Evolutionary conservation across 1,284 basidiomycete species (phyloP).

Genomic region (Veloboletus limbatus): DNA sequence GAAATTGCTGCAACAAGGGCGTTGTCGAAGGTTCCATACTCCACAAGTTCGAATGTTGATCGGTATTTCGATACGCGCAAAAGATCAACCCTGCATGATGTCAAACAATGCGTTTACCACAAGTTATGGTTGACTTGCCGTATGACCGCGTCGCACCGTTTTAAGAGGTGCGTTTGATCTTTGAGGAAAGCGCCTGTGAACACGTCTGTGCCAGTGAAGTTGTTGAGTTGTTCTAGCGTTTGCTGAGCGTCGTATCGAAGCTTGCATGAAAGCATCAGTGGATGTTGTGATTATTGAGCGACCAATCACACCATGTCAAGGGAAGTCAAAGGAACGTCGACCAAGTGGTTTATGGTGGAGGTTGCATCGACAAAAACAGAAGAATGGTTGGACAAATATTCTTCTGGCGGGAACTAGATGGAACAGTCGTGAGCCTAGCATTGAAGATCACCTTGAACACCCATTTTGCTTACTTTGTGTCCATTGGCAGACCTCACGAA

Average conservation of each 20-base stretch:
- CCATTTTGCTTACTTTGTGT: slow-evolving; percentile 42
- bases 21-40: slow-evolving; percentile 57
- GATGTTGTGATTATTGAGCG: neutral
- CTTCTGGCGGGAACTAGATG: slow-evolving; percentile 51
- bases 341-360: slow-evolving; percentile 80
- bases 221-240: slow-evolving; percentile 64
- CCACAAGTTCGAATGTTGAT: slow-evolving; percentile 48
- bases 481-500: slow-evolving; percentile 59
- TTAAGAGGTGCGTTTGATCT: slow-evolving; percentile 58
- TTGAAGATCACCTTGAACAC: neutral
- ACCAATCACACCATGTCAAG: slow-evolving; percentile 55
- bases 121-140: slow-evolving; percentile 40
- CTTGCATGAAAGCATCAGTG: slow-evolving; percentile 38
- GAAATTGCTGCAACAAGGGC: slow-evolving; percentile 57
- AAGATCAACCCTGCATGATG: slow-evolving; percentile 55
- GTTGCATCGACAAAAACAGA: slow-evolving; percentile 79
- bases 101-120: slow-evolving; percentile 5
- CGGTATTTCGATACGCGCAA: slow-evolving; percentile 48
- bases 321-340: slow-evolving; percentile 68
- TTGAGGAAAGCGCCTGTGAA: slow-evolving; percentile 77
- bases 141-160: slow-evolving; percentile 66
- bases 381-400: slow-evolving; percentile 48
- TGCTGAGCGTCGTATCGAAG: slow-evolving; percentile 73
- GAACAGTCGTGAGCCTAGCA: slow-evolving; percentile 6
- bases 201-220: slow-evolving; percentile 44